Conservation (phyloP, 2,329 filamentous ascomycete genomes). For the Bipolaris sorokiniana region DNA sequence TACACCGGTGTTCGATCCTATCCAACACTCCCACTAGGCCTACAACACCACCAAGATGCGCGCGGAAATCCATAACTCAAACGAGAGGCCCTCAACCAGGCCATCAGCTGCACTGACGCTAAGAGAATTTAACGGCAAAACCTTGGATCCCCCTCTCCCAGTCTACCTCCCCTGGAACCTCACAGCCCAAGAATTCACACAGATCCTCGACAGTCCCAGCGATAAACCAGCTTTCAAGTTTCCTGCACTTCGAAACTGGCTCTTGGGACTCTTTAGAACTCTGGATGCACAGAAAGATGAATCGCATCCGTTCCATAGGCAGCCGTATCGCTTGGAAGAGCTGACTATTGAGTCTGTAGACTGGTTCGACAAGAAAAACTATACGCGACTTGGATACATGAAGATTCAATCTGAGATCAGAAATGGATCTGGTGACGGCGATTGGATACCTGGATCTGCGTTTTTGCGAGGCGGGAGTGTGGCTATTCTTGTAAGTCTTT, state of each 20-base stretch:
- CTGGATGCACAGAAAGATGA: conserved; percentile 54
- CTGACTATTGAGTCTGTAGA: conserved; percentile 63
- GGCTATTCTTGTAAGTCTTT: conserved; percentile 58
- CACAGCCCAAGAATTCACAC: conserved; percentile 39
- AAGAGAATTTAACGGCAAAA: conserved; percentile 7
- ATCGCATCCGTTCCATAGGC: conserved; percentile 58
- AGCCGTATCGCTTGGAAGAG: conserved; percentile 58
- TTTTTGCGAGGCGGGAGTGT: conserved; percentile 66
- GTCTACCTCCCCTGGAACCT: conserved; percentile 55
- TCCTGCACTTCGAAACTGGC: conserved; percentile 63
- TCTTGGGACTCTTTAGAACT: conserved; percentile 57
- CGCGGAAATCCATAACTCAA: conserved; percentile 1
- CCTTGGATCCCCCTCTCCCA: conserved; percentile 41
- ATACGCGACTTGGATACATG: conserved; percentile 59
- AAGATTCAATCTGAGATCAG: conserved; percentile 62
- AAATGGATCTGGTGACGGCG: conserved; percentile 34
- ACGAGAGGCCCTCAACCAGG: neutral
- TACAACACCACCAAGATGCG: neutral
- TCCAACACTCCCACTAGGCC: neutral
- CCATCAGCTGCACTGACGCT: conserved; percentile 1
- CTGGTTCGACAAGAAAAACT: conserved; percentile 51
- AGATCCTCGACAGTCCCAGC: conserved; percentile 6
- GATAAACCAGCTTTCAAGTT: conserved; percentile 47
- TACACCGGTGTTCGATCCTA: neutral
- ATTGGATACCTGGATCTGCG: conserved; percentile 60